Base-by-base conservation (phyloP, 257 asterid species). In the Salvia rosmarinus region DNA sequence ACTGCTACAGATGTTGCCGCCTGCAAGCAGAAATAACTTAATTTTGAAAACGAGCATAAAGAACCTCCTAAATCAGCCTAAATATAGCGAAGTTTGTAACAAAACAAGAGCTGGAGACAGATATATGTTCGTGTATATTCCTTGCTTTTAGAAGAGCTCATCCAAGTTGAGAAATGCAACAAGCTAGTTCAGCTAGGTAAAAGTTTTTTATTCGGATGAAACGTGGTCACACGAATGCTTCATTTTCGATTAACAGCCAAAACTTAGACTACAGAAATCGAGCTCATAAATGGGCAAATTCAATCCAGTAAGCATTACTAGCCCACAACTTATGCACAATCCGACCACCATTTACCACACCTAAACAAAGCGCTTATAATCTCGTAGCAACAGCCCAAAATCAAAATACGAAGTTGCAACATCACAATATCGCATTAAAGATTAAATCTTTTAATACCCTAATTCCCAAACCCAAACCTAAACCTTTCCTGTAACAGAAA, bases 1-100 rank as follows among this genome's bases (percentile, higher is more conserved):
- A 82, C 62, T 35, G 83, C 10, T 11, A 39, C 44, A 10, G 44
- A 39, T 39, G 87, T 80, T 13, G 91, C 37, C 25, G 80, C 87
- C 97, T 88, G 70, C 50, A 17, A 59, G 23, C 52, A 71, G 28
- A 11, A 49, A 9, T 35, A 35, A 21, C 35, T 17, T 17, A 17
- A 54, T n/a, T 60, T 16, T 10, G 47, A 47, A 34, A 42, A 64
- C 10, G 17, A 43, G 21, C 20, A 17, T 28, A 40, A 11, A 54
- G 14, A 23, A 6, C 32, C 13, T 43, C 66, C 23, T 34, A 5
- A 4, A 9, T 9, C 11, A 58, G 28, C 16, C 12, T 13, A 37
- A 25, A 6, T 32, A 11, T 0, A 39, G 20, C 77, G 64, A 35
- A 63, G n/a, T 57, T 11, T 12, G 8, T 5, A 57, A 5, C 30